A percentile compares a stretch with the other conserved stretches of the same genome.
phyloP scores from a whole-genome alignment of 2,329 filamentous ascomycete species.

The Colletotrichum filicis region DNA sequence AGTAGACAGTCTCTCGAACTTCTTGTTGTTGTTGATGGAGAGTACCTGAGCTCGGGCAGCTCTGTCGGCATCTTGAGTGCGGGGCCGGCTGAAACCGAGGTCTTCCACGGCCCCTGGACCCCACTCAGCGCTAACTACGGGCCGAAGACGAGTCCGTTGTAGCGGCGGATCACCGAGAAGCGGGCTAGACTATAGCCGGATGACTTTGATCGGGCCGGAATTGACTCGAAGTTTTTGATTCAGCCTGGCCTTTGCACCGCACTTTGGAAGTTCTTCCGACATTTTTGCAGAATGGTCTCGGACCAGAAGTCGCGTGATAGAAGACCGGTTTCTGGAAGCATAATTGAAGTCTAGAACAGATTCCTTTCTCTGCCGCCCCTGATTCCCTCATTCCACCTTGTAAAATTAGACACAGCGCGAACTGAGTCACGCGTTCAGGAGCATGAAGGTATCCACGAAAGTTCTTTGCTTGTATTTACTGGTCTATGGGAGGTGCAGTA shows the following conservation, averaged over 20 bases:
- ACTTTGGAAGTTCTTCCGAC: too few relatives aligned
- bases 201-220: not conserved
- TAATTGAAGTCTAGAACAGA: too few relatives aligned
- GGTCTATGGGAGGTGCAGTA: not conserved
- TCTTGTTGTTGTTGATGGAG: not conserved
- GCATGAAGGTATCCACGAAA: not conserved
- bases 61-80: not conserved
- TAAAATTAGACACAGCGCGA: too few relatives aligned
- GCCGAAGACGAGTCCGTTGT: not conserved
- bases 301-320: too few relatives aligned
- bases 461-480: not conserved
- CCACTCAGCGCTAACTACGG: not conserved
- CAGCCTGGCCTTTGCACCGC: not conserved
- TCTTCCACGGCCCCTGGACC: not conserved
- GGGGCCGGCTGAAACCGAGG: not conserved
- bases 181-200: not conserved
- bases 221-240: not conserved
- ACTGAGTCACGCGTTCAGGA: too few relatives aligned
- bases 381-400: too few relatives aligned
- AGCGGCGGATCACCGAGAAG: not conserved
- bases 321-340: too few relatives aligned
- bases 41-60: not conserved
- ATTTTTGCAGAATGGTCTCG: too few relatives aligned
- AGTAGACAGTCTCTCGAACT: not conserved
- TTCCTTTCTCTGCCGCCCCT: too few relatives aligned